Conservation (phyloP, 202 grass and related monocot species). For the Schoenoplectus tabernaemontani region DNA sequence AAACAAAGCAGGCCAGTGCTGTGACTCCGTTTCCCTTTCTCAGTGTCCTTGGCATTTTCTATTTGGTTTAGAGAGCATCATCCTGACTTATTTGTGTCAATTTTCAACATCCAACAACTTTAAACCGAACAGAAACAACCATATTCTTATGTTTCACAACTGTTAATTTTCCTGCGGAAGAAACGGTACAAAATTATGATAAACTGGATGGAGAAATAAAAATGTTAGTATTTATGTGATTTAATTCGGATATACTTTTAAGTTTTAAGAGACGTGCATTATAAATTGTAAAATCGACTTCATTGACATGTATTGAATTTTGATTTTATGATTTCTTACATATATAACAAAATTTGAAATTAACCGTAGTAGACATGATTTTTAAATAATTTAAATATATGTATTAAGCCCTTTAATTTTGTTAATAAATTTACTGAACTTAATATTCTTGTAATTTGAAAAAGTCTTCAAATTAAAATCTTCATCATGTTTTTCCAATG, state of each 20-base stretch:
- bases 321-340: background rate
- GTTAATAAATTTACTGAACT: background rate
- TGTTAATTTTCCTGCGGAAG: background rate
- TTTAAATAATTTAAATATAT: background rate
- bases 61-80: background rate
- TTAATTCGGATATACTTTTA: background rate
- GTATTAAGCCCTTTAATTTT: background rate
- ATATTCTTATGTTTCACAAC: background rate
- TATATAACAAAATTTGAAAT: background rate
- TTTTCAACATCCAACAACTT: background rate
- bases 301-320: background rate
- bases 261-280: background rate
- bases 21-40: conserved; percentile 5
- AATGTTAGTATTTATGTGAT: background rate
- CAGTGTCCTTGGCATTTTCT: conserved; percentile 7
- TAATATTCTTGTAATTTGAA: background rate
- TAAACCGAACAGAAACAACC: background rate
- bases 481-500: background rate
- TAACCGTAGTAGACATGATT: background rate
- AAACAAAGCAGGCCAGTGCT: background rate
- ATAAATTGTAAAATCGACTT: background rate
- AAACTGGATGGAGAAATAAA: background rate
- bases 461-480: background rate
- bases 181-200: background rate
- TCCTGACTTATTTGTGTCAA: background rate